Conservation (phyloP, 495 filamentous ascomycete genomes). For the Lichenothelia convexa region DNA sequence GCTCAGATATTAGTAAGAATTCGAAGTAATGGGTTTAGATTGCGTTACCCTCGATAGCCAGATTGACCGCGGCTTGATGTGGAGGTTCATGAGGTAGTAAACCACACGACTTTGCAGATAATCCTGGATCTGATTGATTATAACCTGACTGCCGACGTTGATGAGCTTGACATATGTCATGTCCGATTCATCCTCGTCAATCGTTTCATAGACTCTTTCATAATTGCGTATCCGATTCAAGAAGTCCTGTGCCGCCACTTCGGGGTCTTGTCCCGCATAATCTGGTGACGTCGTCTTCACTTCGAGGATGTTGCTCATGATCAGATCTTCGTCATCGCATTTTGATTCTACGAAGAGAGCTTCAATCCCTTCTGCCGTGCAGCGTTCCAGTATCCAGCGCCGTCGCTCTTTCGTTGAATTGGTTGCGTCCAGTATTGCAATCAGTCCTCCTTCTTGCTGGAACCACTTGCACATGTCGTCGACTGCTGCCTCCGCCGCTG, state of each 20-base stretch:
- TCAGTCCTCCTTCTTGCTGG: constrained; percentile 45
- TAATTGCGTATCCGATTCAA: constrained; percentile 88
- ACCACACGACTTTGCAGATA: constrained; percentile 91
- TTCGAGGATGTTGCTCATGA: constrained; percentile 94
- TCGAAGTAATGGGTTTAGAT: background rate
- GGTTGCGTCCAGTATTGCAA: constrained; percentile 87
- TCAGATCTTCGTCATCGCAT: constrained; percentile 84
- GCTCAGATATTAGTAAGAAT: background rate
- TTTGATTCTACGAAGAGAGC: constrained; percentile 90
- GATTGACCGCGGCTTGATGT: constrained; percentile 92
- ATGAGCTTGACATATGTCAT: constrained; percentile 94
- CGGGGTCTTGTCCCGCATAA: constrained; percentile 85
- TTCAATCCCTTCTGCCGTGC: constrained; percentile 55
- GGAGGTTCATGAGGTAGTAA: constrained; percentile 95
- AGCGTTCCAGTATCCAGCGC: constrained; percentile 72
- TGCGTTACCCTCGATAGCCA: constrained; percentile 79
- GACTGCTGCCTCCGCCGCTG: constrained; percentile 77
- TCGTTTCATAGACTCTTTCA: constrained; percentile 85
- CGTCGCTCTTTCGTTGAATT: constrained; percentile 83
- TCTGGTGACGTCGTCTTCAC: constrained; percentile 95
- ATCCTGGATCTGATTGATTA: constrained; percentile 93
- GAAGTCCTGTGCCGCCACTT: constrained; percentile 76
- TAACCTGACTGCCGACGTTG: constrained; percentile 82
- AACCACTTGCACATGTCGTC: constrained; percentile 90
- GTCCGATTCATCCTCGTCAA: constrained; percentile 66